These are phyloP conservation scores for Noccaea caerulescens DNA, from an alignment of 345 rosid genomes.

Conservation along the genomic window DNA sequence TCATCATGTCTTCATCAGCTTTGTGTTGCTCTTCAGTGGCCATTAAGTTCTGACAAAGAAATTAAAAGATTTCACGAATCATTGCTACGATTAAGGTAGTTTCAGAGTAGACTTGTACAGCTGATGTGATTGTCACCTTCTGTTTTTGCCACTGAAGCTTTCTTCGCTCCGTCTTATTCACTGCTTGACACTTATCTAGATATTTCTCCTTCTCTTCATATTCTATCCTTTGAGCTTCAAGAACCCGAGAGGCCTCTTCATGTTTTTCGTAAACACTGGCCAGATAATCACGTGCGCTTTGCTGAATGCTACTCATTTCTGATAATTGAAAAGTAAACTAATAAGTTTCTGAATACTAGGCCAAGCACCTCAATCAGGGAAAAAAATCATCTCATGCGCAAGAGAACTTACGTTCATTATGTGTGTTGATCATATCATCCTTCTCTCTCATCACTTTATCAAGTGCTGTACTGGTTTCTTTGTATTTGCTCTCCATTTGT, in stretches of 20 bases:
- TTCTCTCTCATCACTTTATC: slow-evolving; percentile 46
- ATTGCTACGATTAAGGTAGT: not conserved
- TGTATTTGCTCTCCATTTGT: slow-evolving; percentile 56
- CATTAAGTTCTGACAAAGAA: slow-evolving; percentile 55
- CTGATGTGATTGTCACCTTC: slow-evolving; percentile 50
- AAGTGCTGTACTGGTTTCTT: slow-evolving; percentile 46
- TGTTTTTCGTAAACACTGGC: slow-evolving; percentile 53
- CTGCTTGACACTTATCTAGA: slow-evolving; percentile 52
- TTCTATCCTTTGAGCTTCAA: slow-evolving; percentile 51
- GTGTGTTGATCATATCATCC: slow-evolving; percentile 54
- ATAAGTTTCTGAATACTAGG: slow-evolving; percentile 15
- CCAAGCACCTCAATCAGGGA: slow-evolving; percentile 10
- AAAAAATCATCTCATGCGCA: not conserved
- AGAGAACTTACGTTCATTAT: slow-evolving; percentile 61
- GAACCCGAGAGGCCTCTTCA: slow-evolving; percentile 44
- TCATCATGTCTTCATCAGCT: slow-evolving; percentile 58
- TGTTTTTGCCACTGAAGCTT: slow-evolving; percentile 53
- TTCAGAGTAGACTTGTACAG: not conserved
- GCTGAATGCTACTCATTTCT: slow-evolving; percentile 56
- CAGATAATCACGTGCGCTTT: slow-evolving; percentile 49
- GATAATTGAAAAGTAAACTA: slow-evolving; percentile 20
- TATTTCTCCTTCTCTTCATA: slow-evolving; percentile 53
- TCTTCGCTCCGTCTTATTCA: slow-evolving; percentile 58
- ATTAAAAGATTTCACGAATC: slow-evolving; percentile 2
- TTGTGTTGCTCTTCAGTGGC: slow-evolving; percentile 78